Evolutionary conservation across 768 basidiomycete genomes (phyloP).

Genomic region (Termitomyces sp.): DNA sequence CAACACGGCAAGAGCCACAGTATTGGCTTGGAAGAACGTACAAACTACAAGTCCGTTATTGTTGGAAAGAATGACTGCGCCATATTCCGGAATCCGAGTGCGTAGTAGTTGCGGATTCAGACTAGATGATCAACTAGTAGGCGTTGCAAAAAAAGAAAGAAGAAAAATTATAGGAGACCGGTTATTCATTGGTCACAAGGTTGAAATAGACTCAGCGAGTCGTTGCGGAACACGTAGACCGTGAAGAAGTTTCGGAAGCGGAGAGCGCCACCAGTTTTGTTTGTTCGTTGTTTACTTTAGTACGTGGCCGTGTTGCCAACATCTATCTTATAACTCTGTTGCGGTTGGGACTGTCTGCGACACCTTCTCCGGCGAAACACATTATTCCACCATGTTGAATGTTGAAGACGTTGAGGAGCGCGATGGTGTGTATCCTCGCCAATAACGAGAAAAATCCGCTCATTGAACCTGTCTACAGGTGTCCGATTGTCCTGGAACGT

Average conservation of each 20-base stretch:
- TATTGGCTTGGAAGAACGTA: neutral
- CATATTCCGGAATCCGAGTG: neutral
- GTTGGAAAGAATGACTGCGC: neutral
- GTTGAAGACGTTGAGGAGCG: slow-evolving; percentile 98
- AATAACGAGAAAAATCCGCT: neutral
- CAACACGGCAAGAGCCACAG: neutral
- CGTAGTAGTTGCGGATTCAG: neutral
- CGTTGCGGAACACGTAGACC: neutral
- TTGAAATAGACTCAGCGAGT: neutral
- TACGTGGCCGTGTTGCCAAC: slow-evolving; percentile 27
- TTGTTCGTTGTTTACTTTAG: slow-evolving; percentile 24
- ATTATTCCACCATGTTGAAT: slow-evolving; percentile 51
- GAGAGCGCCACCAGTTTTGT: slow-evolving; percentile 19
- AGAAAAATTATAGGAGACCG: neutral
- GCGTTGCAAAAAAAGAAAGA: too few species aligned
- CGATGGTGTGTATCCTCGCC: slow-evolving; percentile 59
- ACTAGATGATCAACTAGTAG: neutral
- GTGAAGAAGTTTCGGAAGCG: neutral
- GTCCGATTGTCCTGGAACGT: slow-evolving; percentile 98
- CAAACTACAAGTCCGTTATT: neutral
- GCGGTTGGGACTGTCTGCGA: slow-evolving; percentile 32
- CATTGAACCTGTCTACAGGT: slow-evolving; percentile 40
- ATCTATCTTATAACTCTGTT: slow-evolving; percentile 15
- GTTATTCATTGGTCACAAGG: neutral
- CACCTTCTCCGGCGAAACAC: slow-evolving; percentile 28